Evolutionary conservation across 805 yeast genomes (phyloP).

Genomic region (Allodekkera sacchari): DNA sequence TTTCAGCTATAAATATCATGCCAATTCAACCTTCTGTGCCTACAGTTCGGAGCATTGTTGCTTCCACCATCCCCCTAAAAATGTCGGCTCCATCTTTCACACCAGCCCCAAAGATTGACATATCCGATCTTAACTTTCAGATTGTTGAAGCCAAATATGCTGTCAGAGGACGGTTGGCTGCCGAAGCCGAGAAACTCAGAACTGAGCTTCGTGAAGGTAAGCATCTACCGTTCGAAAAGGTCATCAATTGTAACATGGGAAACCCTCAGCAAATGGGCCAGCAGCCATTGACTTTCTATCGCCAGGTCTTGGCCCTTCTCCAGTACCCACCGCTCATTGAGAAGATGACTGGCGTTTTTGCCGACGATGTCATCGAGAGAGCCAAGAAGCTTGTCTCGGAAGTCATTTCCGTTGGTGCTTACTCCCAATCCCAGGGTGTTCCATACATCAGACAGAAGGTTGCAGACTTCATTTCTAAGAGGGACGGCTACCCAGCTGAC

Average conservation of each 20-base stretch:
- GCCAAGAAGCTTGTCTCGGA: conserved; percentile 53
- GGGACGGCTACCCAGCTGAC: conserved; percentile 69
- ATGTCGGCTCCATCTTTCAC: conserved; percentile 8
- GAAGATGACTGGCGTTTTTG: conserved; percentile 29
- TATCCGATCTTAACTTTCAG: conserved; percentile 56
- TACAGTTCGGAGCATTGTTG: too few species aligned
- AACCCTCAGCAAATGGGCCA: conserved; percentile 97
- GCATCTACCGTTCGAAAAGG: conserved; percentile 61
- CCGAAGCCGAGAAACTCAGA: conserved; percentile 80
- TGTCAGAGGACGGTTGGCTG: conserved; percentile 91
- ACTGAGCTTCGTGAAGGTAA: conserved; percentile 45
- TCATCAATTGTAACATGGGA: conserved; percentile 91
- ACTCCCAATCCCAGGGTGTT: conserved; percentile 90
- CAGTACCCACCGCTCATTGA: conserved; percentile 73
- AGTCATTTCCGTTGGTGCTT: conserved; percentile 87
- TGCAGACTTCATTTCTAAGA: conserved; percentile 65
- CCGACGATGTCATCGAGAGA: conserved; percentile 65
- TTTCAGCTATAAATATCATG: too few species aligned
- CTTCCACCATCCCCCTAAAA: too few species aligned
- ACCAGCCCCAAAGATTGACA: conserved; percentile 29
- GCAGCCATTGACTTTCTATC: conserved; percentile 87
- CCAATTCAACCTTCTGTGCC: too few species aligned
- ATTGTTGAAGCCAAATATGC: conserved; percentile 90
- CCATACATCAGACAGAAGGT: conserved; percentile 62
- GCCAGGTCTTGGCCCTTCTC: conserved; percentile 79